phyloP scores from a whole-genome alignment of 139 green algal genomes.

The Zygnema circumcarinatum region DNA sequence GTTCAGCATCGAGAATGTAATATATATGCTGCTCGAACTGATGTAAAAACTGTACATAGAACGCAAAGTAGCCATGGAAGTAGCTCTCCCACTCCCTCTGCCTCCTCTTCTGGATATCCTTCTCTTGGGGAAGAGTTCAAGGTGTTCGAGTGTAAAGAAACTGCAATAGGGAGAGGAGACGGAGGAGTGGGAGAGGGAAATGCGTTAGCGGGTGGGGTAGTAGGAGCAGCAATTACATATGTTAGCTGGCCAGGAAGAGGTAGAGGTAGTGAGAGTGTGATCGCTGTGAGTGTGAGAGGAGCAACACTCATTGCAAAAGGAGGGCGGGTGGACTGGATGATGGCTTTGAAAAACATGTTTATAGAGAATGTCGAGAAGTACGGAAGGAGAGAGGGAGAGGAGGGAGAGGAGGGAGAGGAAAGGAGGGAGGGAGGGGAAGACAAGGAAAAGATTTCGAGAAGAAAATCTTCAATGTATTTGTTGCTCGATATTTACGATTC shows the following conservation, averaged over 20 bases:
- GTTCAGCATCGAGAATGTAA: background rate
- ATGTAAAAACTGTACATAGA: background rate
- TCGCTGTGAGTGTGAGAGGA: conserved; percentile 5
- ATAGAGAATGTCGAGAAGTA: background rate
- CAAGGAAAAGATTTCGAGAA: background rate
- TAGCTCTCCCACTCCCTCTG: no score
- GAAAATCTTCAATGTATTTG: background rate
- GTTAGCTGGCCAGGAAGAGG: background rate
- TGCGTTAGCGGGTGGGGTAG: background rate
- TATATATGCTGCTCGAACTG: background rate
- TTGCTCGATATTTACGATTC: background rate
- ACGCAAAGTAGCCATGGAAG: no score
- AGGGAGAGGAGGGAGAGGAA: background rate
- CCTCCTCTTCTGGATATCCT: no score
- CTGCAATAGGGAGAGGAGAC: background rate
- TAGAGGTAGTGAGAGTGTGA: background rate
- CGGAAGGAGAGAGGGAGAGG: background rate
- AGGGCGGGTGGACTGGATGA: background rate
- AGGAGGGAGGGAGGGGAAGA: background rate
- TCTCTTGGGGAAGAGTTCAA: no score
- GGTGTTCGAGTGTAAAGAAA: background rate
- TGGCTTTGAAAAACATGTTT: background rate
- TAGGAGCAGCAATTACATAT: background rate
- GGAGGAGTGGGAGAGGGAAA: background rate
- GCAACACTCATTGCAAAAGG: background rate